These are phyloP conservation scores for sweet orange (Citrus sinensis) DNA, from an alignment of 345 rosid species.

Conservation along the genomic window DNA sequence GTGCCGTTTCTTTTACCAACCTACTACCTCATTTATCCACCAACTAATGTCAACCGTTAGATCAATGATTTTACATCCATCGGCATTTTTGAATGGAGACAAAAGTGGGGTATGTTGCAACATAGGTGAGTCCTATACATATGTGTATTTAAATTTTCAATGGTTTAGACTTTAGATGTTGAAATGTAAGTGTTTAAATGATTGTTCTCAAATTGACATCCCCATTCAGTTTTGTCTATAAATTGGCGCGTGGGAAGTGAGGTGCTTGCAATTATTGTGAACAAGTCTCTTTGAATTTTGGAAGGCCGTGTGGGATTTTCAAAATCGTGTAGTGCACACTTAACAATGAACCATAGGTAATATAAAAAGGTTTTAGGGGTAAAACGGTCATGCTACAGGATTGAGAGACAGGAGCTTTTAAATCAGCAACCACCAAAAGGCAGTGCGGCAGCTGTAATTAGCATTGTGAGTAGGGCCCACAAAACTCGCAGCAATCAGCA, in stretches of 20 bases:
- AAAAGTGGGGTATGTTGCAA: no score
- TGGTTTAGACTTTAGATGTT: no score
- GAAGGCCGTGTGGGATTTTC: not conserved
- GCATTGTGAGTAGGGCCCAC: not conserved
- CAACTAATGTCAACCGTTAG: no score
- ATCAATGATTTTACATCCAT: no score
- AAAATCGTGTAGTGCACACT: not conserved
- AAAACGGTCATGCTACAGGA: slow-evolving; percentile 9
- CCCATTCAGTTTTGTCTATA: not conserved
- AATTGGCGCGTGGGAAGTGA: not conserved
- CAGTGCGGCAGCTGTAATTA: slow-evolving; percentile 8
- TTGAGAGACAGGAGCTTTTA: not conserved
- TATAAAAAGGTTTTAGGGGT: not conserved
- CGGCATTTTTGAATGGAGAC: no score
- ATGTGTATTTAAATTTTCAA: no score
- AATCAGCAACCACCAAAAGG: slow-evolving; percentile 15
- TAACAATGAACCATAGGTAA: not conserved
- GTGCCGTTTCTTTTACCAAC: no score
- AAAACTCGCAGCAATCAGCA: not conserved
- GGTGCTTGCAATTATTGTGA: not conserved
- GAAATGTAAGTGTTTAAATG: no score
- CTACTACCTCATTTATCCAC: no score
- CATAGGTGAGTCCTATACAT: no score
- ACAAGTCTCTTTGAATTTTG: not conserved
- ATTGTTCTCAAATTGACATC: no score